Evolutionary conservation across 2,329 filamentous ascomycete species (phyloP).

Genomic region (Ascochyta koolunga): DNA sequence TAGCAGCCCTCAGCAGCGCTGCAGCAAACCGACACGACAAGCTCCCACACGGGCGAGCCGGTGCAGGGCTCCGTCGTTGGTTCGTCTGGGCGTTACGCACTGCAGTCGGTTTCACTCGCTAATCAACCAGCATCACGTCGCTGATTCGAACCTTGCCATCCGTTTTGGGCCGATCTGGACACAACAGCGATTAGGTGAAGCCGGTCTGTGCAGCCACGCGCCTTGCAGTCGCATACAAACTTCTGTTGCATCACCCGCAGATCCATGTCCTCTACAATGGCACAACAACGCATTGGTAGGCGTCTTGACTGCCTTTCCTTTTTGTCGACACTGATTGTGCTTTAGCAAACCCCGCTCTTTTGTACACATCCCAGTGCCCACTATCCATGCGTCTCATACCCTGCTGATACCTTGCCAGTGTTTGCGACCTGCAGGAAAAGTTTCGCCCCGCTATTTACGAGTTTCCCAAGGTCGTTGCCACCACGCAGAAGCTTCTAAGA

Average conservation of each 20-base stretch:
- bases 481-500: slow-evolving; percentile 59
- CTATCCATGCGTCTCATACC: slow-evolving; percentile 1
- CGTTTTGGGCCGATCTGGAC: slow-evolving; percentile 25
- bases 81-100: not conserved
- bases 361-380: slow-evolving; percentile 36
- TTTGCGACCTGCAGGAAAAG: slow-evolving; percentile 95
- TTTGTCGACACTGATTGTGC: slow-evolving; percentile 27
- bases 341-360: slow-evolving; percentile 49
- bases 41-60: slow-evolving; percentile 7
- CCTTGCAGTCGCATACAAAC: slow-evolving; percentile 1
- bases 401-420: slow-evolving; percentile 58
- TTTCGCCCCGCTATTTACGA: slow-evolving; percentile 84
- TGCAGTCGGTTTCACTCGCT: slow-evolving; percentile 7
- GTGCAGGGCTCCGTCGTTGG: too few relatives aligned
- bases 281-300: slow-evolving; percentile 40
- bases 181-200: slow-evolving; percentile 17
- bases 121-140: slow-evolving; percentile 24
- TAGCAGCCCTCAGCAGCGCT: slow-evolving; percentile 3
- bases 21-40: too few relatives aligned
- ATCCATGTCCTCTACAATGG: slow-evolving; percentile 32
- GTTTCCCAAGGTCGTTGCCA: slow-evolving; percentile 73
- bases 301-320: not conserved
- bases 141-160: slow-evolving; percentile 1
- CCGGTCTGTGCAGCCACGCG: slow-evolving; percentile 17
- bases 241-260: not conserved